Evolutionary conservation across 2,329 filamentous ascomycete genomes (phyloP).

Genomic region (Fusarium sp.): DNA sequence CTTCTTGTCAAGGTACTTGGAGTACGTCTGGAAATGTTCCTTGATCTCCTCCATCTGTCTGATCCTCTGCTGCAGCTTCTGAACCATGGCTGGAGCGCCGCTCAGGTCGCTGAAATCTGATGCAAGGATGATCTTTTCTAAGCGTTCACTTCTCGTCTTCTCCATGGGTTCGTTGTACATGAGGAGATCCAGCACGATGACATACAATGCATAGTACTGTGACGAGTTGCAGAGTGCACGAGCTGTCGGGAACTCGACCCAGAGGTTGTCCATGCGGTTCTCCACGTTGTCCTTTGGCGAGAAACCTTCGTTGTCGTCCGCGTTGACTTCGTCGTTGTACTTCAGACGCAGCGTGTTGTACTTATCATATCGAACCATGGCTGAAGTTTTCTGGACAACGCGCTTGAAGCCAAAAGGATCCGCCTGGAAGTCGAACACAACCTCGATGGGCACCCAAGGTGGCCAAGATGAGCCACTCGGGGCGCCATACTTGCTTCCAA

Average conservation of each 20-base stretch:
- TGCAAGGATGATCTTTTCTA: slow-evolving; percentile 99
- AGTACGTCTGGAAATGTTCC: slow-evolving; percentile 92
- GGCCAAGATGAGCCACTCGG: slow-evolving; percentile 90
- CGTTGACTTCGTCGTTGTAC: slow-evolving; percentile 92
- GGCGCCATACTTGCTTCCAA: slow-evolving; percentile 91
- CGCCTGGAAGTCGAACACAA: slow-evolving; percentile 95
- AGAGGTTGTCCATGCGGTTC: slow-evolving; percentile 92
- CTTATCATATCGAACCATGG: slow-evolving; percentile 94
- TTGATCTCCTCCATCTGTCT: slow-evolving; percentile 97
- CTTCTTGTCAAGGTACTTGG: slow-evolving; percentile 84
- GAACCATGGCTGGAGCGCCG: slow-evolving; percentile 93
- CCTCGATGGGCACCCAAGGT: slow-evolving; percentile 97
- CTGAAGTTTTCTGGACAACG: slow-evolving; percentile 96
- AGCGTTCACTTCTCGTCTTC: slow-evolving; percentile 93
- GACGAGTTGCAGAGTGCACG: slow-evolving; percentile 96
- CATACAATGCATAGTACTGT: slow-evolving; percentile 98
- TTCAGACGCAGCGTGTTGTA: slow-evolving; percentile 97
- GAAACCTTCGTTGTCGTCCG: slow-evolving; percentile 64
- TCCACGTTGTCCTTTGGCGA: slow-evolving; percentile 69
- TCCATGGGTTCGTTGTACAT: slow-evolving; percentile 97
- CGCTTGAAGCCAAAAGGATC: slow-evolving; percentile 98
- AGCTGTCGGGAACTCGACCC: slow-evolving; percentile 95
- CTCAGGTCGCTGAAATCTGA: slow-evolving; percentile 98
- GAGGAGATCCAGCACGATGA: slow-evolving; percentile 95
- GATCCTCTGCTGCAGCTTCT: slow-evolving; percentile 90